phyloP scores from a whole-genome alignment of 2,329 filamentous ascomycete genomes.

The Purpureocillium takamizusanense region DNA sequence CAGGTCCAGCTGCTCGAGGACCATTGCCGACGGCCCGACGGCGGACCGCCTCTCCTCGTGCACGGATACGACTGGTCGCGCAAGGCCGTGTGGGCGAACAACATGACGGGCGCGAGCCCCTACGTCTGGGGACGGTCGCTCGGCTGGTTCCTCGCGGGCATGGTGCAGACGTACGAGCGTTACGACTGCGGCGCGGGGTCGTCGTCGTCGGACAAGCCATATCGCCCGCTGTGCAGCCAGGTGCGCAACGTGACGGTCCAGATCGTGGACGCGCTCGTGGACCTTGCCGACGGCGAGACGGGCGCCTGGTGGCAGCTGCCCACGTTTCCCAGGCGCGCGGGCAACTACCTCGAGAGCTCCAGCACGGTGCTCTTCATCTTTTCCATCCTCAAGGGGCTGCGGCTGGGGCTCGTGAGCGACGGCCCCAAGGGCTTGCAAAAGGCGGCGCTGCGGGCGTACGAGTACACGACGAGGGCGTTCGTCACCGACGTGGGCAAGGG shows the following conservation, averaged over 20 bases:
- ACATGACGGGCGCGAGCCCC: constrained; percentile 38
- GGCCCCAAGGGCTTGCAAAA: constrained; percentile 7
- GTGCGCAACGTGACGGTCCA: not conserved
- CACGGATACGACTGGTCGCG: constrained; percentile 45
- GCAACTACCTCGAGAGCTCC: constrained; percentile 54
- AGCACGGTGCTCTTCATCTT: constrained; percentile 50
- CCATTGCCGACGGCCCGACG: constrained; percentile 4
- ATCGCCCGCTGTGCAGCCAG: constrained; percentile 11
- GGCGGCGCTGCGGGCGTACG: constrained; percentile 16
- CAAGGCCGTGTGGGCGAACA: constrained; percentile 41
- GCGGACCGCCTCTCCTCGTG: constrained; percentile 17
- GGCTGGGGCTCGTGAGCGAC: constrained; percentile 3
- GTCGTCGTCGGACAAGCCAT: not conserved
- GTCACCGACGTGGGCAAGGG: constrained; percentile 23
- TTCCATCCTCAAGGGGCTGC: constrained; percentile 10
- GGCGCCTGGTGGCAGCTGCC: constrained; percentile 51
- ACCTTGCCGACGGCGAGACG: constrained; percentile 29
- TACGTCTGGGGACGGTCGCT: constrained; percentile 44
- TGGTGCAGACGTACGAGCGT: constrained; percentile 40
- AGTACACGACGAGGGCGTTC: constrained; percentile 31
- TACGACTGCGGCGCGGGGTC: constrained; percentile 15
- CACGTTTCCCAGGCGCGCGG: constrained; percentile 35
- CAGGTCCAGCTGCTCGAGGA: constrained; percentile 11
- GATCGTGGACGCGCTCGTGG: constrained; percentile 11
- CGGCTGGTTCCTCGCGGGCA: constrained; percentile 44